These are phyloP conservation scores for Aureobasidium uvarum DNA, from an alignment of 2,329 filamentous ascomycete species.

Conservation along the genomic window DNA sequence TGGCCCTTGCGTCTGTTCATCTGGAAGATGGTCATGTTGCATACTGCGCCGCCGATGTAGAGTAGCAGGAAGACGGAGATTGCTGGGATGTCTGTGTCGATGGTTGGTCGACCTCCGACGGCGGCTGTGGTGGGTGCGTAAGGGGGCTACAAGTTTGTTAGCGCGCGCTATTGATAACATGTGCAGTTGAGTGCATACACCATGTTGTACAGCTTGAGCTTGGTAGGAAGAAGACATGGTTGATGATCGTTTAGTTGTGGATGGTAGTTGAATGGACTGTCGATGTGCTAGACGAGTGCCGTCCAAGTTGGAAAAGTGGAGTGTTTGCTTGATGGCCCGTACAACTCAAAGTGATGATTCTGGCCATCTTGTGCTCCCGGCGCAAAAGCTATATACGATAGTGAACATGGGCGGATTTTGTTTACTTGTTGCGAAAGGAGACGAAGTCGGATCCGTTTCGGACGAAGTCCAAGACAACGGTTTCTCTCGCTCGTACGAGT, in stretches of 20 bases:
- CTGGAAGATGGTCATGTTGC: slow-evolving; percentile 46
- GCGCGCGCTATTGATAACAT: not conserved
- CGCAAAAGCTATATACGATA: not conserved
- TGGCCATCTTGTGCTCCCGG: not conserved
- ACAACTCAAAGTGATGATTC: not conserved
- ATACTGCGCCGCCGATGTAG: slow-evolving; percentile 42
- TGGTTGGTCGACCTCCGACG: slow-evolving; percentile 42
- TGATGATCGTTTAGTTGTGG: not conserved
- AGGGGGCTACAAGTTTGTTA: slow-evolving; percentile 29
- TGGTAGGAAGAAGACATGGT: not conserved
- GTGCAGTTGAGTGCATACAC: slow-evolving; percentile 26
- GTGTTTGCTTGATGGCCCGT: not conserved
- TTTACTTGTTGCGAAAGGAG: not conserved
- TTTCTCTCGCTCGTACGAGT: not conserved
- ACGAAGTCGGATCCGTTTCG: slow-evolving; percentile 8
- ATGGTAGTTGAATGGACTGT: not conserved
- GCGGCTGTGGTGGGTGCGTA: slow-evolving; percentile 34
- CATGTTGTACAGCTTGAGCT: not conserved
- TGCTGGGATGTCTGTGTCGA: slow-evolving; percentile 43
- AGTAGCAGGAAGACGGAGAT: slow-evolving; percentile 44
- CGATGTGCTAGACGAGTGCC: not conserved
- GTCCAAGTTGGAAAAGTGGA: not conserved
- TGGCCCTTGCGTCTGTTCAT: slow-evolving; percentile 41
- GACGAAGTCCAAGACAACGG: not conserved
- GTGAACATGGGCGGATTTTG: not conserved